Evolutionary conservation across 345 rosid species (phyloP), one percentile per base, ranked within the genome.

Genomic region (Boechera divaricarpa): DNA sequence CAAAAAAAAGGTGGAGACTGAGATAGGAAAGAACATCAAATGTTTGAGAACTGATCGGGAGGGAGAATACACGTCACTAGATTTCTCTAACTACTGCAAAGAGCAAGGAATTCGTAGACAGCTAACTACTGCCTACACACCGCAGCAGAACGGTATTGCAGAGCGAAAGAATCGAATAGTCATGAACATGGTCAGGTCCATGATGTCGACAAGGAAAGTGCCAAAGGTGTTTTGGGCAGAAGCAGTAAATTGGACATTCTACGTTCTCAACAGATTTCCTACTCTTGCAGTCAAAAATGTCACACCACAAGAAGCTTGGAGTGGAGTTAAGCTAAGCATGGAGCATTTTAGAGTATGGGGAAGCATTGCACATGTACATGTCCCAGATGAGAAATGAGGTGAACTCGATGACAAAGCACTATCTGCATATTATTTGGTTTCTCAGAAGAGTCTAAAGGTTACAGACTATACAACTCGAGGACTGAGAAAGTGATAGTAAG

Each of bases 311-410:
- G 57, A 53, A 42, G 47, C 47, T 10, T 12, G 13, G 12, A 55
- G 0, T 54, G 16, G 59, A 54, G 8, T 2, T 1, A 54, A 54
- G 0, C 9, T 16, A 11, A 5, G 4, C 0, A 35, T 54, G 8
- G 35, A 28, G 0, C 35, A 54, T 5, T 6, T 54, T 2, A 5
- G 9, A 5, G 6, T 28, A 0, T 54, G 31, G 6, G 35, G 36
- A 0, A 24, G 35, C 0, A 0, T 54, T 0, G 36, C 16, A 0
- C 29, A 1, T 5, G 16, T 12, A 0, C 0, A 26, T 0, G 0
- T 54, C 0, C 4, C 59, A 0, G 31, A 28, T 28, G 35, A 54
- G 0, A 54, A 0, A 5, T 2, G 35, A 42, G 5, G 47, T 0
- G 11, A 42, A 2, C 15, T 42, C 0, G 47, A 42, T 3, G 47